Evolutionary conservation across 2,329 filamentous ascomycete species (phyloP).

Genomic region (Monosporascus sp.): DNA sequence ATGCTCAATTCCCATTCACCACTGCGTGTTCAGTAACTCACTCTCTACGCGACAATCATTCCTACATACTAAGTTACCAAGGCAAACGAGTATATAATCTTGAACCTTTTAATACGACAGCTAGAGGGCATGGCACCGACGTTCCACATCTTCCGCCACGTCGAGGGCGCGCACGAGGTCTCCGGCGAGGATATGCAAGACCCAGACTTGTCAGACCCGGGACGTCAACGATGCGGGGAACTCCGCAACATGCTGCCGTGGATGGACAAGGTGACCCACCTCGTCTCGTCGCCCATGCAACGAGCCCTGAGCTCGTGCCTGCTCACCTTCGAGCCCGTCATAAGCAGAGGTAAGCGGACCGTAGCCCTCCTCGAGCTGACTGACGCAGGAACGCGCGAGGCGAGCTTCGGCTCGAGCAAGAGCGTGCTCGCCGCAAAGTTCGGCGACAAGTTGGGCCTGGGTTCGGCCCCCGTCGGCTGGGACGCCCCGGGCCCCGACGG

Average conservation of each 20-base stretch:
- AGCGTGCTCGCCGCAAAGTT: neutral
- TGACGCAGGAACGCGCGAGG: neutral
- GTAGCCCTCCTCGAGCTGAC: neutral
- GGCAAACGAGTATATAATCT: no score
- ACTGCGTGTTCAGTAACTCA: no score
- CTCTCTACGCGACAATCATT: no score
- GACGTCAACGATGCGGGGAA: neutral
- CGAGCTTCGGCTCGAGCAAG: neutral
- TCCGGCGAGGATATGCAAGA: neutral
- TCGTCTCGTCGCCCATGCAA: neutral
- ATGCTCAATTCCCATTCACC: no score
- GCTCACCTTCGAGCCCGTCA: neutral
- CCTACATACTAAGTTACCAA: no score
- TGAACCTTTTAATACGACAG: neutral
- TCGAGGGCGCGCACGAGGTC: neutral
- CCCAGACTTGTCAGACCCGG: neutral
- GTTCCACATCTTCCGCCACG: neutral
- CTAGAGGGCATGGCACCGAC: neutral
- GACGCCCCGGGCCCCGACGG: neutral
- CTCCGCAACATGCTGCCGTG: neutral
- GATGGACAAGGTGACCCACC: neutral
- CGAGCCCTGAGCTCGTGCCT: neutral
- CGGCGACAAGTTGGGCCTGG: neutral
- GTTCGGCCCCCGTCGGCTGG: neutral
- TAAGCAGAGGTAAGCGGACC: neutral